Conservation (phyloP, 176 grass and related monocot species). For the Aegilops tauschii region DNA sequence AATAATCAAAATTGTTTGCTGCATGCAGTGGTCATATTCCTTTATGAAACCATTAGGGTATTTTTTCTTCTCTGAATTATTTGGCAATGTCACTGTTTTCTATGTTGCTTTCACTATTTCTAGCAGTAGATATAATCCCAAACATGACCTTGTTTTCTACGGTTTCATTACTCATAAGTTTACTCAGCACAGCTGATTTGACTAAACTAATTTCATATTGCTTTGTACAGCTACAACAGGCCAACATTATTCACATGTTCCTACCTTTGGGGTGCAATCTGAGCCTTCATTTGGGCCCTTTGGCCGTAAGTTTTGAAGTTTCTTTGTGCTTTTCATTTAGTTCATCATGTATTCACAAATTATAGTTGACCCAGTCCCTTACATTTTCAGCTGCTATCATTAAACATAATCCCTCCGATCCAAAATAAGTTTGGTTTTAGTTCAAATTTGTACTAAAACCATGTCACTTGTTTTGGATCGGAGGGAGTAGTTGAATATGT, state of each 20-base stretch:
- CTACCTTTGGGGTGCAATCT: not conserved
- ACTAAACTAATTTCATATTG: conserved; percentile 1
- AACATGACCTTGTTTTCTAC: not conserved
- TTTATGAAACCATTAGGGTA: not conserved
- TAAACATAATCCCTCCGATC: not conserved
- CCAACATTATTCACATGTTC: not conserved
- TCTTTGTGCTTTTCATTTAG: not conserved
- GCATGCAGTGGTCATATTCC: not conserved
- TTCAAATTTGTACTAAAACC: too few relatives aligned
- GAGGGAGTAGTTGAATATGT: not conserved
- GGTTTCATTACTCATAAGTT: not conserved
- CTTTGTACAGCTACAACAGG: not conserved
- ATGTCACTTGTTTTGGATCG: too few relatives aligned
- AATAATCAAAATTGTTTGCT: not conserved
- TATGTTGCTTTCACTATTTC: not conserved
- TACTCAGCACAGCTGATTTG: not conserved
- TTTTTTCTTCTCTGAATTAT: not conserved
- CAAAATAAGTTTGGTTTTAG: too few relatives aligned
- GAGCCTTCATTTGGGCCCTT: not conserved
- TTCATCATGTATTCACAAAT: not conserved
- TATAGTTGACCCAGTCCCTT: not conserved
- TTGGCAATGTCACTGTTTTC: not conserved
- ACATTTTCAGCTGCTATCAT: not conserved
- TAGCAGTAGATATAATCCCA: not conserved
- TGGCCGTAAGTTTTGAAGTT: conserved; percentile 1